Evolutionary conservation across 2,329 filamentous ascomycete genomes (phyloP).

Genomic region (Fusarium sp.): DNA sequence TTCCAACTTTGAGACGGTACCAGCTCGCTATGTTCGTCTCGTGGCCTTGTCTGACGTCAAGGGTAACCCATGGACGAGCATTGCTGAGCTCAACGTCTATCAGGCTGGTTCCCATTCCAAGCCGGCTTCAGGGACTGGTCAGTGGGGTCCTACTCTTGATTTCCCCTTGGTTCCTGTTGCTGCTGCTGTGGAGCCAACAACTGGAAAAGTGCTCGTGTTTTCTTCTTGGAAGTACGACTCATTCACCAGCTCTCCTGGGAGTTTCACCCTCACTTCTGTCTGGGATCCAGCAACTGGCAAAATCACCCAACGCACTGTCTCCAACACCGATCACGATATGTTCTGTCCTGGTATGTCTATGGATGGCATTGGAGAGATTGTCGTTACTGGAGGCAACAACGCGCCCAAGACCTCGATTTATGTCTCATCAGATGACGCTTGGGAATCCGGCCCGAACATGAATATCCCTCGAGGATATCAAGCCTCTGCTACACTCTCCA

Average conservation of each 20-base stretch:
- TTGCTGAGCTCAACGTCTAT: conserved; percentile 32
- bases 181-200: conserved; percentile 23
- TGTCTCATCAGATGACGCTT: conserved; percentile 36
- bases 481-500: conserved; percentile 10
- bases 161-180: conserved; percentile 34
- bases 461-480: conserved; percentile 19
- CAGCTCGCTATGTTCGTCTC: conserved; percentile 26
- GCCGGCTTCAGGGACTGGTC: conserved; percentile 4
- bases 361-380: conserved; percentile 59
- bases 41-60: conserved; percentile 6
- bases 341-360: conserved; percentile 67
- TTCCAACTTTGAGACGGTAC: conserved; percentile 28
- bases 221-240: conserved; percentile 11
- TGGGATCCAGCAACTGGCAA: conserved; percentile 9
- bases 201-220: conserved; percentile 24
- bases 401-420: conserved; percentile 61
- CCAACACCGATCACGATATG: conserved; percentile 63
- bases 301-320: conserved; percentile 33
- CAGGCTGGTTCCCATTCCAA: conserved; percentile 4
- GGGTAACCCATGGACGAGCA: conserved; percentile 22
- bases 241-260: conserved; percentile 5
- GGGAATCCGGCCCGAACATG: conserved; percentile 25
- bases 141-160: conserved; percentile 26
- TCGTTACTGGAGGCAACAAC: conserved; percentile 66
- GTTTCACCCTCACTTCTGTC: conserved; percentile 11